Evolutionary conservation across 2,329 filamentous ascomycete species (phyloP), one percentile per base, ranked within the genome.

Genomic region (Colletotrichum sp.): DNA sequence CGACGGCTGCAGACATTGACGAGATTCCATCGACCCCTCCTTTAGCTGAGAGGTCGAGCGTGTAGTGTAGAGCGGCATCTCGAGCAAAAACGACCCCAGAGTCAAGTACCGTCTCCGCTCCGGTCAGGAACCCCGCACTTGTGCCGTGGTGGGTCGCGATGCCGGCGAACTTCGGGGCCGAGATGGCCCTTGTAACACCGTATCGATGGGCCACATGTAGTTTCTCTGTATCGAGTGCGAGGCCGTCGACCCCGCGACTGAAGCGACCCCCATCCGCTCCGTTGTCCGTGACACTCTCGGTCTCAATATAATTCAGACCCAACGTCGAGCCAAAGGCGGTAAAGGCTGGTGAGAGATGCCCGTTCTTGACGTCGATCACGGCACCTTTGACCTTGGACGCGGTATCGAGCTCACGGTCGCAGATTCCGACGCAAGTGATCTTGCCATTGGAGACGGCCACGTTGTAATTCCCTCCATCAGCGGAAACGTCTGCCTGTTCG

Each of bases 291-390:
- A 85, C 84, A 8, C 84, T 80, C 74, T 94, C 93, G 4, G 87
- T 87, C 69, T 90, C 88, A 63, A 94, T 93, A 55, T 91, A 92
- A 77, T 90, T 90, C 5, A 94, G 87, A 1, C 93, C 93, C 0
- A 94, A 82, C 1, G 86, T 85, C 6, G 91, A 90, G 2, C 90
- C 92, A 38, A 93, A 90, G 2, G 90, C 91, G 5, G 91, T 92
- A 77, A 94, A 88, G 0, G 91, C 86, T 5, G 89, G 86, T 4
- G 90, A 89, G 18, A 94, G 80, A 78, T 93, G 87, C 0, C 93
- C 93, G 77, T 94, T 88, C 16, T 86, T 79, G 6, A 94, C 85
- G 5, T 84, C 70, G 32, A 94, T 81, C 3, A 85, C 80, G 52
- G 83, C 82, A 66, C 80, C 80, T 3, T 83, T 82, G 4, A 81